A percentile compares a stretch with the other conserved stretches of the same genome.
Evolutionary conservation across 2,329 filamentous ascomycete genomes (phyloP).

Genomic region (Penicillium crustosum): DNA sequence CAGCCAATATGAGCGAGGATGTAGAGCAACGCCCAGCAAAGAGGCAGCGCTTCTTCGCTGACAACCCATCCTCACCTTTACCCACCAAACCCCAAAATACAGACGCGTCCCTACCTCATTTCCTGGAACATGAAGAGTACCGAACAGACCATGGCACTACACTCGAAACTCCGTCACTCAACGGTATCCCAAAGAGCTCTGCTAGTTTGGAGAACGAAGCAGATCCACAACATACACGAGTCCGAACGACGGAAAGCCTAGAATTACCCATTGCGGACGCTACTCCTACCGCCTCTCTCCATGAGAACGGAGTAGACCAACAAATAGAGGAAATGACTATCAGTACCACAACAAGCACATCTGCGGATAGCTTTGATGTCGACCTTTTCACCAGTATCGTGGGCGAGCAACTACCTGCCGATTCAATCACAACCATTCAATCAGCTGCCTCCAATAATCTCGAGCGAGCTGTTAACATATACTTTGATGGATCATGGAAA

Average conservation of each 20-base stretch:
- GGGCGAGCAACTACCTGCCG: conserved; percentile 51
- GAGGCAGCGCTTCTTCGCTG: conserved; percentile 63
- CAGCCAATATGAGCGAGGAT: conserved; percentile 30
- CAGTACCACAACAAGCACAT: background rate
- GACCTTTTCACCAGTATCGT: conserved; percentile 58
- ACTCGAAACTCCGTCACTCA: background rate
- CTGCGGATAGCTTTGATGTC: conserved; percentile 52
- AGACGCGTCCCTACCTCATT: conserved; percentile 21
- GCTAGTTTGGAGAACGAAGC: background rate
- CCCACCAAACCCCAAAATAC: conserved; percentile 16
- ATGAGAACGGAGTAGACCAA: background rate
- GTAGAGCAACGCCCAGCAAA: conserved; percentile 58
- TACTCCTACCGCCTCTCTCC: background rate
- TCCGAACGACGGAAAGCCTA: background rate
- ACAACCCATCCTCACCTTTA: conserved; percentile 40
- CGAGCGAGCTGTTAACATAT: conserved; percentile 63
- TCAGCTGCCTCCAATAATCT: conserved; percentile 53
- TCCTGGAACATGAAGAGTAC: background rate
- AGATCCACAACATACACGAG: background rate
- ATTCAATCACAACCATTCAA: conserved; percentile 51
- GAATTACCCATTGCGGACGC: background rate
- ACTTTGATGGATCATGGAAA: conserved; percentile 64
- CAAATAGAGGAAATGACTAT: background rate
- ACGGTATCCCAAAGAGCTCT: background rate
- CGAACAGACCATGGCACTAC: background rate